These are phyloP conservation scores for Proliferodiscus dingleyae DNA, from an alignment of 2,329 filamentous ascomycete species.

Conservation along the genomic window DNA sequence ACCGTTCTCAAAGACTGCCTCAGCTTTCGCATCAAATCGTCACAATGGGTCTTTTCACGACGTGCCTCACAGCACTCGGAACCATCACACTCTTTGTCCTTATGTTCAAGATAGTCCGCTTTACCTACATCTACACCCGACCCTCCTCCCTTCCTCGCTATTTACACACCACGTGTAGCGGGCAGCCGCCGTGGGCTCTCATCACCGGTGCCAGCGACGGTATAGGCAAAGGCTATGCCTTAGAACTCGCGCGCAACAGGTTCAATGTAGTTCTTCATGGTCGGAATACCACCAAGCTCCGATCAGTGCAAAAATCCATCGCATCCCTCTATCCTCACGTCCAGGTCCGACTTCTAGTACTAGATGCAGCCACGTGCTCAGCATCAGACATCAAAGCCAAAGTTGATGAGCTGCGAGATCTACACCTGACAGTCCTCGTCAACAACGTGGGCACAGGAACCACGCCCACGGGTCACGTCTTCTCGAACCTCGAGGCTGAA, in stretches of 20 bases:
- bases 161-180: slow-evolving; percentile 2
- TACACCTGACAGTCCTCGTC: slow-evolving; percentile 46
- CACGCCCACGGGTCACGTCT: slow-evolving; percentile 27
- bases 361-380: background rate
- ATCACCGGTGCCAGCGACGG: slow-evolving; percentile 95
- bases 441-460: slow-evolving; percentile 50
- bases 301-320: background rate
- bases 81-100: slow-evolving; percentile 1
- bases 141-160: slow-evolving; percentile 5
- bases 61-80: slow-evolving; percentile 1
- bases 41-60: slow-evolving; percentile 1
- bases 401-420: background rate
- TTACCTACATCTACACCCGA: slow-evolving; percentile 3
- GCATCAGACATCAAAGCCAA: background rate
- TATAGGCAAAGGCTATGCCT: slow-evolving; percentile 88
- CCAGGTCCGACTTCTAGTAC: background rate
- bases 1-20: too few relatives aligned
- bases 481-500: slow-evolving; percentile 34
- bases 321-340: background rate
- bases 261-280: slow-evolving; percentile 94
- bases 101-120: background rate
- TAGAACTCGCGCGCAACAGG: slow-evolving; percentile 79
- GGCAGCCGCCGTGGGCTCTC: slow-evolving; percentile 62
- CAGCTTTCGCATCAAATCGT: too few relatives aligned
- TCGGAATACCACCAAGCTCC: slow-evolving; percentile 47